Conservation (phyloP, 2,329 filamentous ascomycete species). For the Rhynchosporium agropyri region DNA sequence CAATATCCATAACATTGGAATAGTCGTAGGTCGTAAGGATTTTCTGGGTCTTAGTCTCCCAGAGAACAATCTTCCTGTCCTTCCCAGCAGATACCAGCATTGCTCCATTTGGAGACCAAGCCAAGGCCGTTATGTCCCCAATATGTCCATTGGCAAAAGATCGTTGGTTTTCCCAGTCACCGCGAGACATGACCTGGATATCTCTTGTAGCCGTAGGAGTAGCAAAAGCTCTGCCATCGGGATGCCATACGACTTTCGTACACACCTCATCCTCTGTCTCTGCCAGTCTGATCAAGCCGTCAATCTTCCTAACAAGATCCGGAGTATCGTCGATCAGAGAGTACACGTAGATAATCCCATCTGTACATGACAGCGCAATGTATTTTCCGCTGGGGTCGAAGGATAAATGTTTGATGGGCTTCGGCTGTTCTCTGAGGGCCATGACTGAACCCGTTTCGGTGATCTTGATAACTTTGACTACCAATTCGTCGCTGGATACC, state of each 20-base stretch:
- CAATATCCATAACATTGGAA: slow-evolving; percentile 79
- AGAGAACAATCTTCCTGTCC: slow-evolving; percentile 73
- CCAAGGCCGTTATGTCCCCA: slow-evolving; percentile 80
- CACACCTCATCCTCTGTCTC: slow-evolving; percentile 78
- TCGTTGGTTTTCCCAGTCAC: slow-evolving; percentile 86
- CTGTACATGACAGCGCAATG: slow-evolving; percentile 80
- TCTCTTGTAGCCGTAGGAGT: slow-evolving; percentile 80
- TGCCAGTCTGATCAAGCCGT: slow-evolving; percentile 78
- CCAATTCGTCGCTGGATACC: slow-evolving; percentile 94
- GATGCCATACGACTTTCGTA: slow-evolving; percentile 83
- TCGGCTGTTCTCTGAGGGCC: slow-evolving; percentile 79
- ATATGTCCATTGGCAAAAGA: slow-evolving; percentile 78
- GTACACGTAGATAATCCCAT: slow-evolving; percentile 90
- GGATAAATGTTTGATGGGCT: slow-evolving; percentile 86
- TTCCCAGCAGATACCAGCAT: slow-evolving; percentile 73
- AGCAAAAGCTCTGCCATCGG: slow-evolving; percentile 89
- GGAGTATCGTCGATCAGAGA: slow-evolving; percentile 78
- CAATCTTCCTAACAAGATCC: slow-evolving; percentile 78
- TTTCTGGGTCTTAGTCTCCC: slow-evolving; percentile 88
- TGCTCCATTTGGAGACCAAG: slow-evolving; percentile 95
- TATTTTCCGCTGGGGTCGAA: slow-evolving; percentile 81
- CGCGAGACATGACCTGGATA: slow-evolving; percentile 83
- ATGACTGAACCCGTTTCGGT: slow-evolving; percentile 76
- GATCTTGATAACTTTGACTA: slow-evolving; percentile 85
- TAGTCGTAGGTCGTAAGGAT: slow-evolving; percentile 79